These are phyloP conservation scores for Aurinia saxatilis DNA, from an alignment of 345 rosid genomes.

Conservation along the genomic window DNA sequence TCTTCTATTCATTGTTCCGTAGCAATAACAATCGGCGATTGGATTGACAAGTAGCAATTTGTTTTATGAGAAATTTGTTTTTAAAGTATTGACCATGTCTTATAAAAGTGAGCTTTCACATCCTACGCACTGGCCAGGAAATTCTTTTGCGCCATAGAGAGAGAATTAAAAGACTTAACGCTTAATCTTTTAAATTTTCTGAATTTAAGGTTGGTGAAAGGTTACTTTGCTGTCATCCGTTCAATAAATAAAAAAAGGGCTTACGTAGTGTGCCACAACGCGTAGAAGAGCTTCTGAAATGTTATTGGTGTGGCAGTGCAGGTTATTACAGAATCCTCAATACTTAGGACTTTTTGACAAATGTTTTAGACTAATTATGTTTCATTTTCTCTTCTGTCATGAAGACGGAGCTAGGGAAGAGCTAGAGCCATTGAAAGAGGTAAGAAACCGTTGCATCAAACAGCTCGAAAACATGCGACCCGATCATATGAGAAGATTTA, in stretches of 20 bases:
- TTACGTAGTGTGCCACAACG: constrained; percentile 80
- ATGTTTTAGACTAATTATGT: neutral
- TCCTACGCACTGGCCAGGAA: no score
- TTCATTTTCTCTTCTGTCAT: neutral
- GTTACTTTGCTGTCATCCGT: constrained; percentile 89
- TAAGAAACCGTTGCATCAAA: constrained; percentile 67
- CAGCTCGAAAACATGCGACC: constrained; percentile 87
- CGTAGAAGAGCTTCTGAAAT: constrained; percentile 82
- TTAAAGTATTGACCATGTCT: no score
- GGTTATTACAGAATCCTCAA: constrained; percentile 32
- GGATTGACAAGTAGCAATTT: no score
- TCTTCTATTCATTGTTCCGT: no score
- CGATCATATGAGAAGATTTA: constrained; percentile 87
- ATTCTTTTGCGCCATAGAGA: no score
- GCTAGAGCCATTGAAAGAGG: constrained; percentile 56
- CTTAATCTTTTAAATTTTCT: neutral
- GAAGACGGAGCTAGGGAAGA: constrained; percentile 61
- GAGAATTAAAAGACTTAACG: no score
- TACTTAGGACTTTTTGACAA: neutral
- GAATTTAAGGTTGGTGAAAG: constrained; percentile 63
- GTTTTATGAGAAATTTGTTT: no score
- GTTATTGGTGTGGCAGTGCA: constrained; percentile 86
- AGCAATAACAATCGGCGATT: no score
- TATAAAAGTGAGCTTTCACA: no score
- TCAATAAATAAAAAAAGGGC: constrained; percentile 94